Percentiles rank a stretch among this genome's conserved stretches.
phyloP scores from a whole-genome alignment of 2,329 filamentous ascomycete genomes.

The Periconia sp. region DNA sequence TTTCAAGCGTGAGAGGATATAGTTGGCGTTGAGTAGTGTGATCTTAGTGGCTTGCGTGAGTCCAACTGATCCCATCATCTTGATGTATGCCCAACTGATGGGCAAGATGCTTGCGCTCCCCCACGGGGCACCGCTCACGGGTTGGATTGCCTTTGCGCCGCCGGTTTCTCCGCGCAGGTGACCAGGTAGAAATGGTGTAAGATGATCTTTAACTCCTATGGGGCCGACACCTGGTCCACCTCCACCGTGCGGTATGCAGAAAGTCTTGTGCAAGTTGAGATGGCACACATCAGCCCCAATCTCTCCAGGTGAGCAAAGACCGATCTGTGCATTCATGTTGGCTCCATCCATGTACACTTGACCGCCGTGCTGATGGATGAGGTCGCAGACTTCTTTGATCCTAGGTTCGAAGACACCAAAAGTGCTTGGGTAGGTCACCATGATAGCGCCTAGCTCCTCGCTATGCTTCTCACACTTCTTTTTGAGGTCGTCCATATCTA shows the following conservation, averaged over 20 bases:
- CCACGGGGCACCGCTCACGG: slow-evolving; percentile 82
- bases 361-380: slow-evolving; percentile 86
- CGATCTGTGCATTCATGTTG: slow-evolving; percentile 98
- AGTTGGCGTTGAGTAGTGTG: slow-evolving; percentile 95
- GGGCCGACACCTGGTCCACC: slow-evolving; percentile 93
- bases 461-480: slow-evolving; percentile 88
- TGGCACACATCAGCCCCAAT: slow-evolving; percentile 97
- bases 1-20: slow-evolving; percentile 86
- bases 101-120: slow-evolving; percentile 91
- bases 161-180: slow-evolving; percentile 67
- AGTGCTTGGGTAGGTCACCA: slow-evolving; percentile 96
- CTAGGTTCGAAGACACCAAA: slow-evolving; percentile 94
- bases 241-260: slow-evolving; percentile 96
- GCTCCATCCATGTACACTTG: slow-evolving; percentile 99
- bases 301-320: slow-evolving; percentile 90
- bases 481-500: slow-evolving; percentile 84
- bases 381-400: slow-evolving; percentile 81
- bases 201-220: slow-evolving; percentile 86
- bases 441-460: slow-evolving; percentile 86
- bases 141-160: slow-evolving; percentile 65
- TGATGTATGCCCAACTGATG: slow-evolving; percentile 94
- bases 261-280: slow-evolving; percentile 97
- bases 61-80: slow-evolving; percentile 85
- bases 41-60: slow-evolving; percentile 90
- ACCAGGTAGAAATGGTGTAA: slow-evolving; percentile 76